Evolutionary conservation across 768 basidiomycete species (phyloP).

Genomic region (Ramaria sp.): DNA sequence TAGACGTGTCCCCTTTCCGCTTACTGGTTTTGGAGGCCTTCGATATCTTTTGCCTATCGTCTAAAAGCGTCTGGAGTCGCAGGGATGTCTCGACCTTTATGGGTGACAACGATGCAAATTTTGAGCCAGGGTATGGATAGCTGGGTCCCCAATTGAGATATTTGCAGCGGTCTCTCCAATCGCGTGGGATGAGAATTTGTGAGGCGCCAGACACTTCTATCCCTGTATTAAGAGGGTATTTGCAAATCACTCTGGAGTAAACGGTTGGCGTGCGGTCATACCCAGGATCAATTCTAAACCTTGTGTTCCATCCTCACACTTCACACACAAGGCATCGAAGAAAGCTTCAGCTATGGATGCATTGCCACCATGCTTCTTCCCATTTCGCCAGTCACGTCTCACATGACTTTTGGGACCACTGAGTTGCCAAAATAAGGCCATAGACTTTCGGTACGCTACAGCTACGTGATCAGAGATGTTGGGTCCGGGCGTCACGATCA

Average conservation of each 20-base stretch:
- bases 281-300: neutral
- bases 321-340: neutral
- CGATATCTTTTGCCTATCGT: neutral
- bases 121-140: neutral
- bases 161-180: neutral
- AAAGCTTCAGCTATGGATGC: neutral
- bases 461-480: too few relatives aligned
- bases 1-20: neutral
- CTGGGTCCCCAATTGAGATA: neutral
- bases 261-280: neutral
- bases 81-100: neutral
- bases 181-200: neutral
- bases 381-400: neutral
- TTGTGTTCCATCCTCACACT: neutral
- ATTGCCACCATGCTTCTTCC: neutral
- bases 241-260: neutral
- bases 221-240: neutral
- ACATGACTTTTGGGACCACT: constrained; percentile 1
- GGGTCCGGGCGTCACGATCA: too few relatives aligned
- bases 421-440: constrained; percentile 7
- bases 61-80: neutral
- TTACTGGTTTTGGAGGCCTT: constrained; percentile 4
- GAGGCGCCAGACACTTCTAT: neutral
- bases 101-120: constrained; percentile 4
- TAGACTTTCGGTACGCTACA: neutral